Base-by-base conservation (phyloP, 805 yeast species). In the Ogataea thermomethanolica region DNA sequence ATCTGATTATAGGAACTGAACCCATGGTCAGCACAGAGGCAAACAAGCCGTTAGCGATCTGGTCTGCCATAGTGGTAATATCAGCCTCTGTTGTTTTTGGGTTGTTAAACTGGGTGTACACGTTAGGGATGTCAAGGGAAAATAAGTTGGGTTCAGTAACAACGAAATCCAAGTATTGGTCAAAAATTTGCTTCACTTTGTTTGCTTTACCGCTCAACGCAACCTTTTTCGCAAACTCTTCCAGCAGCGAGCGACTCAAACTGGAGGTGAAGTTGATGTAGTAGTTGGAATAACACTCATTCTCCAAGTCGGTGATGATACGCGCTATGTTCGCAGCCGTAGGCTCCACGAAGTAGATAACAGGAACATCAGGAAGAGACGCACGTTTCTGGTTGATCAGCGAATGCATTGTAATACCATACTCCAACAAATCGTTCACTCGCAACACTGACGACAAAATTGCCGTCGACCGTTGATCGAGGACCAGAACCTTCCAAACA, bases 311-410 rank as follows among this genome's bases (percentile, higher is more conserved):
- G 35, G 76, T 73, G 8, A 86, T 74, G 26, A 93, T 84, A 24
- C 65, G 57, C 23, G 75, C 66, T 29, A 93, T 70, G 58, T 93
- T 93, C 34, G 78, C 91, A 21, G 73, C 67, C 0, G 93, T 84
- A 5, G 99, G 98, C 43, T 84, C 84, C 25, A 93, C 83, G 53
- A 93, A 91, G 64, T 93, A 93, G 33, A 93, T 78, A 3, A 80
- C 98, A 0, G 98, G 97, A 10, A 91, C 98, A 54, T 93, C 99
- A 1, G 95, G 90, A 37, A 93, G 71, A 1, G 91, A 75, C n/a
- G 90, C 78, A 46, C 99, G 71, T 43, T 74, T 77, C 33, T 88
- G 71, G 40, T 71, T 70, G 39, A 91, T 78, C 35, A 84, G 64
- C 44, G 91, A 73, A 58, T 93, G 98, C 55, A 89, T 82, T 0